Percentiles rank a stretch among this genome's conserved stretches.
These are phyloP conservation scores for Cerioporus squamosus DNA, from an alignment of 1,284 basidiomycete genomes.

Conservation along the genomic window DNA sequence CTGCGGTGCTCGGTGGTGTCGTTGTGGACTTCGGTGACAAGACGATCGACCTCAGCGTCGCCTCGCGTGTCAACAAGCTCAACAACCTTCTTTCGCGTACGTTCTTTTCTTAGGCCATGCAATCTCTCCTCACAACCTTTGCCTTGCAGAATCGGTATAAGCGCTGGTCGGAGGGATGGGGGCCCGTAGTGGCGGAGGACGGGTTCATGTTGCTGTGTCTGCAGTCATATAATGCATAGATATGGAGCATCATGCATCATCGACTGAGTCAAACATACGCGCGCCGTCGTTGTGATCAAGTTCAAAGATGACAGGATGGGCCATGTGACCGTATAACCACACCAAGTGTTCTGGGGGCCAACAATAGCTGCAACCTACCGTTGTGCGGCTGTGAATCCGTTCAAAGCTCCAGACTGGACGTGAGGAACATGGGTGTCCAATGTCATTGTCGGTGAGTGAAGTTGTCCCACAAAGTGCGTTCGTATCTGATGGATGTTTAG, in stretches of 20 bases:
- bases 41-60: slow-evolving; percentile 94
- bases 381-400: too few relatives aligned
- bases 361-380: too few relatives aligned
- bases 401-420: background rate
- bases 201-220: slow-evolving; percentile 8
- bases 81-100: slow-evolving; percentile 86
- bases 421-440: background rate
- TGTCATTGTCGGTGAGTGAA: too few relatives aligned
- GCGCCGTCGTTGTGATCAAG: too few relatives aligned
- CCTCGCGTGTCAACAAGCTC: slow-evolving; percentile 92
- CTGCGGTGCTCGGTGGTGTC: slow-evolving; percentile 85
- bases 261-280: too few relatives aligned
- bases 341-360: background rate
- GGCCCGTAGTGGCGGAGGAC: slow-evolving; percentile 1
- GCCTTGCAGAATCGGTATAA: slow-evolving; percentile 21
- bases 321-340: too few relatives aligned
- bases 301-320: too few relatives aligned
- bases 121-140: too few relatives aligned
- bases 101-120: slow-evolving; percentile 23
- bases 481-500: too few relatives aligned
- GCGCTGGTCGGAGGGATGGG: background rate
- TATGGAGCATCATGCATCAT: slow-evolving; percentile 10
- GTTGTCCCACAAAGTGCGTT: too few relatives aligned
- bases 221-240: slow-evolving; percentile 21
- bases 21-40: slow-evolving; percentile 98